Conservation (phyloP, 192 early-diverging fungal genomes). For the Backusella macrospora region DNA sequence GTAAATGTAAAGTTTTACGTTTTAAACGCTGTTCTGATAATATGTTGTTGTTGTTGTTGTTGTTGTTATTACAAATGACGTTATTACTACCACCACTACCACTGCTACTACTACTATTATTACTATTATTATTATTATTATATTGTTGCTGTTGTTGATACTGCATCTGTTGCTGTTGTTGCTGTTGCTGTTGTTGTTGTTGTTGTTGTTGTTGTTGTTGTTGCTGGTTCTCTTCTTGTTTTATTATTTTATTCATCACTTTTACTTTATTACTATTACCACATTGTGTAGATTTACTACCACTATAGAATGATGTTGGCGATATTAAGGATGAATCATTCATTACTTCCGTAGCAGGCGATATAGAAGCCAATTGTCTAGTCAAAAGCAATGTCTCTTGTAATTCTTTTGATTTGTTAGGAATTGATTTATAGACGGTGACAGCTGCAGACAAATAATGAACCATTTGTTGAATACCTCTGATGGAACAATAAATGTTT, state of each 20-base stretch:
- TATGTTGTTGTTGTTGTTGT: not conserved
- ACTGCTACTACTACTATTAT: not conserved
- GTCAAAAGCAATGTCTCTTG: not conserved
- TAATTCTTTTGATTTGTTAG: not conserved
- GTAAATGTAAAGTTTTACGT: constrained; percentile 15
- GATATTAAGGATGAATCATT: not conserved
- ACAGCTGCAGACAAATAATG: constrained; percentile 20
- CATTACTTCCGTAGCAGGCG: constrained; percentile 20
- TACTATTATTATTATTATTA: not conserved
- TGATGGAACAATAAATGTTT: constrained; percentile 21
- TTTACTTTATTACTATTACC: not conserved
- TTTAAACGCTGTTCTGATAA: not conserved
- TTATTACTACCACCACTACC: not conserved
- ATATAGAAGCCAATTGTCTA: not conserved
- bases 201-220: too few relatives aligned
- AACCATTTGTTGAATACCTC: constrained; percentile 22
- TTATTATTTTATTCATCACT: not conserved
- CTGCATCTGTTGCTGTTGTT: not conserved
- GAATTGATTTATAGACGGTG: constrained; percentile 1
- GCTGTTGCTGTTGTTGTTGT: not conserved
- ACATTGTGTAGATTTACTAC: not conserved
- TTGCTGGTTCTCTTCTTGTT: not conserved
- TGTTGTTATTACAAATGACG: not conserved
- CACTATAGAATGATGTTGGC: too few relatives aligned
- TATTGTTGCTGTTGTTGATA: not conserved